Conservation (phyloP, 2,329 filamentous ascomycete genomes). For the Aspergillus latus region DNA sequence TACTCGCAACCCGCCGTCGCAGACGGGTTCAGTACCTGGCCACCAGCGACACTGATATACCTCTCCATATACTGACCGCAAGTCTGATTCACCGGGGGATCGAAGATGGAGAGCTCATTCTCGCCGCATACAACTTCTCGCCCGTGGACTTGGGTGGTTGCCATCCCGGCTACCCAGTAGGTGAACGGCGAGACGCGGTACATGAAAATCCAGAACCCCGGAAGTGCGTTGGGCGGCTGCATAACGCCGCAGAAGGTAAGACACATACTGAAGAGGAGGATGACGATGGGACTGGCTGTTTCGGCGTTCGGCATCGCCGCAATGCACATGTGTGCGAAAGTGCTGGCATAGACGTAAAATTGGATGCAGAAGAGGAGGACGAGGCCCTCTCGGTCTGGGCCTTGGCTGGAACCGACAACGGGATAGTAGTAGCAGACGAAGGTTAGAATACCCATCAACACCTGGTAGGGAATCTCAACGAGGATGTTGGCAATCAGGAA, state of each 20-base stretch:
- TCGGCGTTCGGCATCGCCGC: conserved; percentile 55
- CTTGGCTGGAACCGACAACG: not conserved
- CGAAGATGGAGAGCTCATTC: conserved; percentile 68
- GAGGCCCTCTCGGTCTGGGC: not conserved
- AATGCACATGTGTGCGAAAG: conserved; percentile 67
- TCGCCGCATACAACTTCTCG: conserved; percentile 63
- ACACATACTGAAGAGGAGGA: conserved; percentile 75
- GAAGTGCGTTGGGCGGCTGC: conserved; percentile 63
- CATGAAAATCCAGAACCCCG: conserved; percentile 66
- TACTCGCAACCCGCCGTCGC: conserved; percentile 56
- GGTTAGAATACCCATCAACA: conserved; percentile 65
- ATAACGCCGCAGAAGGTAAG: conserved; percentile 74
- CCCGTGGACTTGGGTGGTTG: conserved; percentile 68
- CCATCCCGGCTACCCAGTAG: conserved; percentile 59
- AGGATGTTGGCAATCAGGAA: conserved; percentile 82
- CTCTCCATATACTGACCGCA: conserved; percentile 60
- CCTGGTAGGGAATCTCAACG: conserved; percentile 84
- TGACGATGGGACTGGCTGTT: conserved; percentile 51
- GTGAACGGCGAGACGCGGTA: conserved; percentile 61
- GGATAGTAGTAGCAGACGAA: conserved; percentile 5
- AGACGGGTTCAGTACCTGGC: conserved; percentile 53
- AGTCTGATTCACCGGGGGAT: conserved; percentile 57
- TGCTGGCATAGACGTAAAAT: conserved; percentile 78
- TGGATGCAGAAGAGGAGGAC: conserved; percentile 72
- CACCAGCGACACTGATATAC: conserved; percentile 54